These are phyloP conservation scores for Heliamphora ciliata DNA, from an alignment of 179 eudicot species.

Conservation along the genomic window DNA sequence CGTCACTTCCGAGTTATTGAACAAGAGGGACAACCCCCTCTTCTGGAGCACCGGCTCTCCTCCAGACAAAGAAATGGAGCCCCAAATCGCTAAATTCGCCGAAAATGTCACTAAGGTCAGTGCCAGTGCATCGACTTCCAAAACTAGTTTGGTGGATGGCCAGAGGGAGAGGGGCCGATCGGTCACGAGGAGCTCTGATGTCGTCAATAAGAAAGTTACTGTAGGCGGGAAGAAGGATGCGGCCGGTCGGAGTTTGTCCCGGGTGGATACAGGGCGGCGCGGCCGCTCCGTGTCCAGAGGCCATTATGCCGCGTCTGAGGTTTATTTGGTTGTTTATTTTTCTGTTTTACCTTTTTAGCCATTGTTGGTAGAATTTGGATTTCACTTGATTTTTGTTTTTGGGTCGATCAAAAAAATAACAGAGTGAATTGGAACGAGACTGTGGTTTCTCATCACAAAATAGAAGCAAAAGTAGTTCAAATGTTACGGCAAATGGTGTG, in stretches of 20 bases:
- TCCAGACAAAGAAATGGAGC: slow-evolving; percentile 21
- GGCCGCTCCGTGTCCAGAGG: slow-evolving; percentile 44
- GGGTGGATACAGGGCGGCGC: slow-evolving; percentile 33
- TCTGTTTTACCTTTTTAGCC: not conserved
- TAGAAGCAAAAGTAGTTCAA: slow-evolving; percentile 24
- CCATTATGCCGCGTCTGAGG: slow-evolving; percentile 40
- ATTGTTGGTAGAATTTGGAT: not conserved
- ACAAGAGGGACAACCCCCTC: slow-evolving; percentile 67
- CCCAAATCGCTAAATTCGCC: slow-evolving; percentile 15
- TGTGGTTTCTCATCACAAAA: slow-evolving; percentile 16
- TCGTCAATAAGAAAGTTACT: not conserved
- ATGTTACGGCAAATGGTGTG: slow-evolving; percentile 8
- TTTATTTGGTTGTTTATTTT: slow-evolving; percentile 5
- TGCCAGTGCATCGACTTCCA: slow-evolving; percentile 11
- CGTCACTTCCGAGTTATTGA: slow-evolving; percentile 37
- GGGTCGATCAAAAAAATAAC: not conserved
- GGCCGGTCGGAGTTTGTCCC: slow-evolving; percentile 54
- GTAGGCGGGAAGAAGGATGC: slow-evolving; percentile 22
- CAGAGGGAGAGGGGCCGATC: slow-evolving; percentile 57
- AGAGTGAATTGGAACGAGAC: slow-evolving; percentile 41
- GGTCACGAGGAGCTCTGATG: slow-evolving; percentile 27
- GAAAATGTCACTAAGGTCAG: not conserved
- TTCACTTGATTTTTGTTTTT: too few species aligned
- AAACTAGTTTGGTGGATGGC: slow-evolving; percentile 11
- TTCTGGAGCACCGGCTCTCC: slow-evolving; percentile 38